Base-by-base conservation (phyloP, 2,329 filamentous ascomycete genomes). In the Hortaea werneckii region DNA sequence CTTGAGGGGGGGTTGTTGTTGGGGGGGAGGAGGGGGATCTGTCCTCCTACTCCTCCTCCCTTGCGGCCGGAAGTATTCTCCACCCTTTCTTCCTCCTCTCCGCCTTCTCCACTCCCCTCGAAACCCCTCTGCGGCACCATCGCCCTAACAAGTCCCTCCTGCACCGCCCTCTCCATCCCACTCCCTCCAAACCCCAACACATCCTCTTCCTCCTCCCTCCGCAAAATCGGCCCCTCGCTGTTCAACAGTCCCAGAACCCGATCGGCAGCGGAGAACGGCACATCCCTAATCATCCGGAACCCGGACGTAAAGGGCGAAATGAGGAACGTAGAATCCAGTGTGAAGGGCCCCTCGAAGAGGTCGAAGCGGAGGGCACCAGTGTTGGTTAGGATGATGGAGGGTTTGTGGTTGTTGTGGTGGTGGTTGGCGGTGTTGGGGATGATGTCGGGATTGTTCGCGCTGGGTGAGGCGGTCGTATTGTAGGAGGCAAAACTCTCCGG, bases 351-450 rank as follows among this genome's bases (percentile, higher is more conserved):
- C 63, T 90, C 80, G 73, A 95, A 94, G 50, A 98, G 85, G 64
- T 98, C 92, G 65, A 96, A 98, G 39, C 92, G 85, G 54, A 98
- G 80, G 3, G 85, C 86, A 26, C 92, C 92, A 0, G 87, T 95
- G 66, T 98, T 98, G 46, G 85, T 74, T 42, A 96, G 78, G 29
- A 83, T 80, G 8, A 96, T 68, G 5, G 79, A 76, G 7, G 87
- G 75, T 37, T 80, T 73, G 26, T 74, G 70, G 10, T 44, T 49
- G 8, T 9, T n/a, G 20, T 20, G 20, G 20, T 20, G 20, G 20
- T 20, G 20, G 20, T 2, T 20, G 20, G 20, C 20, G 20, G 20
- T 20, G 20, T 20, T 20, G 20, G n/a, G n/a, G n/a, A n/a, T n/a
- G n/a, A n/a, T n/a, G n/a, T n/a, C n/a, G n/a, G n/a, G n/a, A n/a